phyloP scores from a whole-genome alignment of 1,284 basidiomycete genomes.

The Moesziomyces antarcticus region DNA sequence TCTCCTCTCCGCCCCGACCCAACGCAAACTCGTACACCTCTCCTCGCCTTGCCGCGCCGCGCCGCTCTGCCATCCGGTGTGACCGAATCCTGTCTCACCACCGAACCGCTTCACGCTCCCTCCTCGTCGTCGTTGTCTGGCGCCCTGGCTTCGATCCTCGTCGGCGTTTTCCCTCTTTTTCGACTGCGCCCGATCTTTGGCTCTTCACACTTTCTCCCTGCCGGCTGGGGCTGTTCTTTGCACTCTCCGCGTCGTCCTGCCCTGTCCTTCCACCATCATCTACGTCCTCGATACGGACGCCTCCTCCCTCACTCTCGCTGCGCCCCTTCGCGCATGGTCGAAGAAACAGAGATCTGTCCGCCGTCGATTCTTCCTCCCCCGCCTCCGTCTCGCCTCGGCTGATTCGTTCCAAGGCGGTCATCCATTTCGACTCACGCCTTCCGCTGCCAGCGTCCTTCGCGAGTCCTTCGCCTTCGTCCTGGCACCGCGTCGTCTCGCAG shows the following conservation, averaged over 20 bases:
- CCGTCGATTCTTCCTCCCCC: neutral
- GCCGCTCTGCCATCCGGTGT: too few species aligned
- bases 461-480: neutral
- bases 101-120: too few species aligned
- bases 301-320: slow-evolving; percentile 11
- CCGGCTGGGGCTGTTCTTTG: neutral
- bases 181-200: slow-evolving; percentile 1
- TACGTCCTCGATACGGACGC: slow-evolving; percentile 2
- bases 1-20: too few species aligned
- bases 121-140: neutral
- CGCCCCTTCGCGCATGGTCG: slow-evolving; percentile 12
- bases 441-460: neutral
- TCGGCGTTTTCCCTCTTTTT: neutral
- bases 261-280: slow-evolving; percentile 6
- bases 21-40: too few species aligned
- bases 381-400: neutral
- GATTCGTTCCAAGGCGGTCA: neutral
- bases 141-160: neutral
- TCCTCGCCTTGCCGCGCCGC: too few species aligned
- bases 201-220: neutral
- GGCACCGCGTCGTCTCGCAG: neutral
- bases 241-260: neutral
- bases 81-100: neutral
- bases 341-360: slow-evolving; percentile 7
- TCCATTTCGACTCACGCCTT: neutral